Percentiles rank a stretch among this genome's conserved stretches.
These are phyloP conservation scores for Monoraphidium neglectum DNA, from an alignment of 139 green algal genomes.

Conservation along the genomic window DNA sequence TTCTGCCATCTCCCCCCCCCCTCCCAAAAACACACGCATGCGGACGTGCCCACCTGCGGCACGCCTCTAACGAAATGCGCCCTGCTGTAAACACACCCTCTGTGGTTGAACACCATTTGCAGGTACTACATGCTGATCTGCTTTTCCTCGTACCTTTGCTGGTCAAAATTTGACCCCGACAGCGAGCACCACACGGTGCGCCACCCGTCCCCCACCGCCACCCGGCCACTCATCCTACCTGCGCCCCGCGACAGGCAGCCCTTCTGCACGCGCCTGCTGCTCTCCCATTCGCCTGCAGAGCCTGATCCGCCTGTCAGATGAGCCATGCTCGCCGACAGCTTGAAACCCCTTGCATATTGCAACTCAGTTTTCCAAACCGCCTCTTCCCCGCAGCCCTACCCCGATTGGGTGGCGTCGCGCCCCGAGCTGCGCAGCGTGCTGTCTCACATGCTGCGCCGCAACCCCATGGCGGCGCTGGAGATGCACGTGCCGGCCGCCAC, in stretches of 20 bases:
- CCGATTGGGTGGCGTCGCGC: slow-evolving; percentile 65
- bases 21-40: too few species aligned
- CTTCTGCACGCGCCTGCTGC: too few species aligned
- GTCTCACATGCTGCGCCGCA: slow-evolving; percentile 77
- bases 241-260: too few species aligned
- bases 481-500: slow-evolving; percentile 63
- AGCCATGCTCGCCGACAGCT: too few species aligned
- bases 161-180: slow-evolving; percentile 58
- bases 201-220: slow-evolving; percentile 28
- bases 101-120: neutral
- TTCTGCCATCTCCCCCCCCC: too few species aligned
- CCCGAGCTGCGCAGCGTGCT: slow-evolving; percentile 73
- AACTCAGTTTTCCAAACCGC: too few species aligned
- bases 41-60: too few species aligned
- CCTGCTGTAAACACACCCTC: neutral
- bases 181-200: too few species aligned
- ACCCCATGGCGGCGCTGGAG: slow-evolving; percentile 84
- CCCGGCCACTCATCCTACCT: too few species aligned
- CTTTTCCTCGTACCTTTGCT: slow-evolving; percentile 84
- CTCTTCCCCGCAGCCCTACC: slow-evolving; percentile 53
- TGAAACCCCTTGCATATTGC: too few species aligned
- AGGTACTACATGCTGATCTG: slow-evolving; percentile 80
- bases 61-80: neutral
- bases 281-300: too few species aligned
- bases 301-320: too few species aligned